Conservation (phyloP, 306 rosid genomes). For the Quercus robur region DNA sequence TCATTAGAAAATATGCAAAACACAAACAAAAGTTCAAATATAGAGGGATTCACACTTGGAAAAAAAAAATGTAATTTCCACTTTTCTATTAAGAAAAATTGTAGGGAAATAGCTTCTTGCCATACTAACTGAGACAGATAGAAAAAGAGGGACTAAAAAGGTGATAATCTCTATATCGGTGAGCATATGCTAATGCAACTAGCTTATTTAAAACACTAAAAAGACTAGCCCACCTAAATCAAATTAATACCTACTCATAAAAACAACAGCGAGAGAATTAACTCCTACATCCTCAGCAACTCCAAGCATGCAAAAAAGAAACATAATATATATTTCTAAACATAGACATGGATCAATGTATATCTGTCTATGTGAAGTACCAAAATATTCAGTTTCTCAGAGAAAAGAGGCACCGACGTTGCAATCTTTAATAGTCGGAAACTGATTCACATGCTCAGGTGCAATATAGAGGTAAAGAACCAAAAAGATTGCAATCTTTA, state of each 20-base stretch:
- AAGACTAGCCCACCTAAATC: constrained; percentile 2
- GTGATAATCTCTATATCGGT: not conserved
- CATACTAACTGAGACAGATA: not conserved
- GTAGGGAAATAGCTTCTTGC: too few species aligned
- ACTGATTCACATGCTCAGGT: too few species aligned
- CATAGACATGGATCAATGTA: constrained; percentile 23
- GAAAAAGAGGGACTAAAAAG: not conserved
- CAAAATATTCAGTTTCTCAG: not conserved
- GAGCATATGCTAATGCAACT: not conserved
- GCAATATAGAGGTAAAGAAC: too few species aligned
- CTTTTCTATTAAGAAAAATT: too few species aligned
- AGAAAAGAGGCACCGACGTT: too few species aligned
- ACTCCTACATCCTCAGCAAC: not conserved
- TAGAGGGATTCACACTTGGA: too few species aligned
- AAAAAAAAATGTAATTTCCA: too few species aligned
- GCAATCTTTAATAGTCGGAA: too few species aligned
- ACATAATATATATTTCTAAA: constrained; percentile 15
- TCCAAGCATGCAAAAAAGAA: constrained; percentile 2
- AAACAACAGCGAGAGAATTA: not conserved
- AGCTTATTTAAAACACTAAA: not conserved
- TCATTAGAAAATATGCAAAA: too few species aligned
- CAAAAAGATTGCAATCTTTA: too few species aligned
- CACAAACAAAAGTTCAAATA: too few species aligned
- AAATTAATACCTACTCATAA: not conserved
- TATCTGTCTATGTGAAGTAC: not conserved